A percentile compares a stretch with the other conserved stretches of the same genome.
Conservation (phyloP, 2,329 filamentous ascomycete genomes). For the Colletotrichum abscissum region DNA sequence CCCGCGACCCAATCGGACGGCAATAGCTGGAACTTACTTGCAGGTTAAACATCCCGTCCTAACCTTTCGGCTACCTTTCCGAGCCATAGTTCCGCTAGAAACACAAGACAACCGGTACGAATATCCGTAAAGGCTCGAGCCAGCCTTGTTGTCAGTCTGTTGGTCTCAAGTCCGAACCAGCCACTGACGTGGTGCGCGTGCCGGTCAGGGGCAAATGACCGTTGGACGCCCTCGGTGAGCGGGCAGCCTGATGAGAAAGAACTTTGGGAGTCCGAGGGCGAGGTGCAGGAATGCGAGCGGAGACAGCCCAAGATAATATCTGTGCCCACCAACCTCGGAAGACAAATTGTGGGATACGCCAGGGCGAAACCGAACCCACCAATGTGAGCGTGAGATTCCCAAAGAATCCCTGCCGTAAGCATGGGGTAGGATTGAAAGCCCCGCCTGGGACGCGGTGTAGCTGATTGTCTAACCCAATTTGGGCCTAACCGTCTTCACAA, state of each 20-base stretch:
- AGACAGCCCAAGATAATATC: background rate
- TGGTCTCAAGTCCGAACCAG: background rate
- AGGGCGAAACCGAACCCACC: conserved; percentile 9
- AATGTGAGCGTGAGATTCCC: background rate
- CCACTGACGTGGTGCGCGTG: background rate
- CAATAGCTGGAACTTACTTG: conserved; percentile 52
- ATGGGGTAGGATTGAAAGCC: background rate
- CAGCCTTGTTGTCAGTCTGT: background rate
- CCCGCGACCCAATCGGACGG: background rate
- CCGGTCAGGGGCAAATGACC: background rate
- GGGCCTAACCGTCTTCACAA: background rate
- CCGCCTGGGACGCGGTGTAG: background rate
- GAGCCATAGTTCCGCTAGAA: conserved; percentile 38
- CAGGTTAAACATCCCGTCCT: conserved; percentile 65
- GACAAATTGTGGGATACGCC: background rate
- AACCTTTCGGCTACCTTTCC: conserved; percentile 58
- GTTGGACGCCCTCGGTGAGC: background rate
- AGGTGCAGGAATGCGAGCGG: conserved; percentile 14
- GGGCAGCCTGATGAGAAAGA: conserved; percentile 7
- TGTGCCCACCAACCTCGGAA: conserved; percentile 7
- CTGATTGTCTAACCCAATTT: background rate
- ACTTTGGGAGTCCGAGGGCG: conserved; percentile 6
- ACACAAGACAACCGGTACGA: background rate
- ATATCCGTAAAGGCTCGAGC: conserved; percentile 2
- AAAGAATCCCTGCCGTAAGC: background rate